Base-by-base conservation (phyloP, 2,329 filamentous ascomycete species). In the Apiospora aurea region DNA sequence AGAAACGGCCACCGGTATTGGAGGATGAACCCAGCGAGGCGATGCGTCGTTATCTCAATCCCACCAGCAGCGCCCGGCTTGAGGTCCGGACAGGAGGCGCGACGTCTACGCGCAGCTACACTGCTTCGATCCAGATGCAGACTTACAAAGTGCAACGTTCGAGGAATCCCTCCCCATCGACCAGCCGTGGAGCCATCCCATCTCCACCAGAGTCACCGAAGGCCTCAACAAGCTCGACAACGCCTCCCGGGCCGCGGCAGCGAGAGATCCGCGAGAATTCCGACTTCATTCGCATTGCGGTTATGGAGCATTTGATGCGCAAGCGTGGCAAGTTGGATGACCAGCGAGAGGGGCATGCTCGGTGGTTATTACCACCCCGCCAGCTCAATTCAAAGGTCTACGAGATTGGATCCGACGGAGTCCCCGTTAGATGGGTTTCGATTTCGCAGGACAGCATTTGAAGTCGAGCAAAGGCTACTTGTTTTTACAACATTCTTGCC, bases 231-330 rank as follows among this genome's bases (percentile, higher is more conserved):
- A 76, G 81, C 5, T 77, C 80, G 44, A 77, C 82, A 49, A 82
- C 78, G 70, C 83, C 85, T 69, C 82, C 88, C 51, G 84, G 85
- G 67, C 80, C 85, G 76, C 88, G 90, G 29, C 91, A 92, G 79
- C 87, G 91, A 67, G 91, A 93, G 79, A 88, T 92, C 84, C 88
- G 91, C 43, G 91, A 93, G 79, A 93, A 93, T 75, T 87, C 90
- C 53, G 90, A 93, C 77, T 93, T 93, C 77, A 92, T 93, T 77
- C 88, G 91, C 75, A 88, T 93, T 71, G 91, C 91, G 47, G 91
- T 93, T 69, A 89, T 93, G 87, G 91, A 93, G 78, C 92, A 93
- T 88, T 88, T 90, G 16, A 93, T 93, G 91, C 88, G 91, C 71
- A 89, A 87, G 77, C 84, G 84, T 61, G 91, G 91, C 75, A 93